These are phyloP conservation scores for Jamesozyma piceae DNA, from an alignment of 805 yeast species.

Conservation along the genomic window DNA sequence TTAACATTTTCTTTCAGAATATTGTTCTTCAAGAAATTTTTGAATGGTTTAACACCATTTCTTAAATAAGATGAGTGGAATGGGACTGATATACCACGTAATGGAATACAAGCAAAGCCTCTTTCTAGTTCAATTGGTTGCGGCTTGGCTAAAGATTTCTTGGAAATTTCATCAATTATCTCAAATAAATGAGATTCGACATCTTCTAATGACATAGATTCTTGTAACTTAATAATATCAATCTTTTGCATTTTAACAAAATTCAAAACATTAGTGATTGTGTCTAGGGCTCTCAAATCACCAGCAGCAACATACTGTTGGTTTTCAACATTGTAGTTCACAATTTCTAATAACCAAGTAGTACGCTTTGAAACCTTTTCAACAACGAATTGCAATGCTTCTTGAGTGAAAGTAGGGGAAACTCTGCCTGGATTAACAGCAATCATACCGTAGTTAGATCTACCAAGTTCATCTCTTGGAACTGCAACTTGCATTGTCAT, in stretches of 20 bases:
- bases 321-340: constrained; percentile 95
- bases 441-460: constrained; percentile 98
- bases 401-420: constrained; percentile 77
- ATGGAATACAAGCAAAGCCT: constrained; percentile 97
- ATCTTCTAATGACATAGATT: constrained; percentile 72
- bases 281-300: constrained; percentile 90
- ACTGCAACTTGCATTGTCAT: constrained; percentile 99
- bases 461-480: constrained; percentile 89
- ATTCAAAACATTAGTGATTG: constrained; percentile 86
- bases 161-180: constrained; percentile 77
- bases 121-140: constrained; percentile 96
- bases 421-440: constrained; percentile 97
- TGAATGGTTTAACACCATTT: constrained; percentile 98
- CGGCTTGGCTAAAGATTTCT: constrained; percentile 74
- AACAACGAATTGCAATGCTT: constrained; percentile 90
- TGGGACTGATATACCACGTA: constrained; percentile 98
- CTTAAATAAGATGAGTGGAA: constrained; percentile 98
- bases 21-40: constrained; percentile 93
- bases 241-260: constrained; percentile 90
- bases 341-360: constrained; percentile 93
- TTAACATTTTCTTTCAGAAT: constrained; percentile 90
- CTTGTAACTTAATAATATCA: constrained; percentile 81
- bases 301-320: constrained; percentile 99
- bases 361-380: constrained; percentile 78
- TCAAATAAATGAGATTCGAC: constrained; percentile 82